A percentile compares a stretch with the other conserved stretches of the same genome.
These are phyloP conservation scores for Monilinia polystroma DNA, from an alignment of 2,329 filamentous ascomycete species.

Conservation along the genomic window DNA sequence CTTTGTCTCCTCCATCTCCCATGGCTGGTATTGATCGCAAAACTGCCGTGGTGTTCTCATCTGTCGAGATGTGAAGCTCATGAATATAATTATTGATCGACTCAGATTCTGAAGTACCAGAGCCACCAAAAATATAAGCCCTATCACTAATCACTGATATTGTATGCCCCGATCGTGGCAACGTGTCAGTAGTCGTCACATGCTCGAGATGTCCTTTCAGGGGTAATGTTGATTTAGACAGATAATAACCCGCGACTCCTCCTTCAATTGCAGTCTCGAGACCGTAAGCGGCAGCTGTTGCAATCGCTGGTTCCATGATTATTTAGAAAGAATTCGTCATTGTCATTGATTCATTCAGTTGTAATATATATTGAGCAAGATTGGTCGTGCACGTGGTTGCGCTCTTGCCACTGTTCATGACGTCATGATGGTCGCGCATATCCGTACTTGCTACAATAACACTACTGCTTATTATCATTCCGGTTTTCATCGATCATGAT, in stretches of 20 bases:
- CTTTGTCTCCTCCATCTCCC: background rate
- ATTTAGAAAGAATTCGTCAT: slow-evolving; percentile 2
- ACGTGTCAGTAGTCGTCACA: slow-evolving; percentile 5
- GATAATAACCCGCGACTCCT: slow-evolving; percentile 15
- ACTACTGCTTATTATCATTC: too few relatives aligned
- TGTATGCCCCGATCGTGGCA: slow-evolving; percentile 11
- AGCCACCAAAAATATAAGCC: slow-evolving; percentile 19
- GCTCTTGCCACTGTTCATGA: too few relatives aligned
- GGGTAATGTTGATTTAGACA: slow-evolving; percentile 13
- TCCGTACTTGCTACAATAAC: too few relatives aligned
- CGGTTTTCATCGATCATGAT: too few relatives aligned
- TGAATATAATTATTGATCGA: background rate
- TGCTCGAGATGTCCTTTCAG: slow-evolving; percentile 13
- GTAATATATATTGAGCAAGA: too few relatives aligned
- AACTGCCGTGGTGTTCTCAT: slow-evolving; percentile 13
- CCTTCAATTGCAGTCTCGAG: slow-evolving; percentile 9
- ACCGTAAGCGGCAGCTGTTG: slow-evolving; percentile 11
- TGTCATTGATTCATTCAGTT: too few relatives aligned
- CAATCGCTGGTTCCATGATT: slow-evolving; percentile 4
- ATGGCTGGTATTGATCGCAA: slow-evolving; percentile 10
- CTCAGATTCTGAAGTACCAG: background rate
- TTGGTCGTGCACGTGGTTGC: too few relatives aligned
- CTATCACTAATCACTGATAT: slow-evolving; percentile 18
- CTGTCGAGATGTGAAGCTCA: slow-evolving; percentile 18
- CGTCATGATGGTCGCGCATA: too few relatives aligned